Evolutionary conservation across 257 asterid genomes (phyloP).

Genomic region (Scutellaria galericulata): DNA sequence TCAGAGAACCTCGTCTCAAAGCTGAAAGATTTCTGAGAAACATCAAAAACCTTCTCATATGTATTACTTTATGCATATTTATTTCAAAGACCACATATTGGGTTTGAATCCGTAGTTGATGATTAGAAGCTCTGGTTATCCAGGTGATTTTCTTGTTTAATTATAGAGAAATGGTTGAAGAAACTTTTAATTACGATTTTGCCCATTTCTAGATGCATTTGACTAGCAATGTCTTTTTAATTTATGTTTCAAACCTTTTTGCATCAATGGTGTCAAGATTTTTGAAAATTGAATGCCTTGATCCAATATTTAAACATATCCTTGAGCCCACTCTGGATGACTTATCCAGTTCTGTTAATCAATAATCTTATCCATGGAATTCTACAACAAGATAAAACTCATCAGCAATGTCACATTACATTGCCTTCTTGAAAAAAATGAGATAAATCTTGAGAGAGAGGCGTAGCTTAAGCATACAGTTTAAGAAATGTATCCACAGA

Average conservation of each 20-base stretch:
- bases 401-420: no score
- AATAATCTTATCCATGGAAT: background rate
- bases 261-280: background rate
- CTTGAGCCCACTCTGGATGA: conserved; percentile 29
- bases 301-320: background rate
- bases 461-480: background rate
- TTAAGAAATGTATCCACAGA: background rate
- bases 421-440: background rate
- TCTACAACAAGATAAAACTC: background rate
- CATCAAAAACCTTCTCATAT: no score
- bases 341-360: conserved; percentile 25
- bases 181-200: background rate
- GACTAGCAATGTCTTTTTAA: conserved; percentile 13
- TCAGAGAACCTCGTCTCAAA: no score
- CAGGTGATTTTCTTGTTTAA: background rate
- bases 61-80: no score
- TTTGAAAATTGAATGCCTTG: conserved; percentile 14
- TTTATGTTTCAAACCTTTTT: conserved; percentile 7
- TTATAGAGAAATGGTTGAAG: background rate
- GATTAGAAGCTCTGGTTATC: background rate
- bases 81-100: no score
- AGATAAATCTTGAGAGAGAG: conserved; percentile 4
- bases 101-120: no score
- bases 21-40: no score
- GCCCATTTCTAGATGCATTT: conserved; percentile 26